Evolutionary conservation across 73 alveolate genomes (phyloP), one percentile per base, ranked within the genome.

Genomic region (Symbiodinium natans): DNA sequence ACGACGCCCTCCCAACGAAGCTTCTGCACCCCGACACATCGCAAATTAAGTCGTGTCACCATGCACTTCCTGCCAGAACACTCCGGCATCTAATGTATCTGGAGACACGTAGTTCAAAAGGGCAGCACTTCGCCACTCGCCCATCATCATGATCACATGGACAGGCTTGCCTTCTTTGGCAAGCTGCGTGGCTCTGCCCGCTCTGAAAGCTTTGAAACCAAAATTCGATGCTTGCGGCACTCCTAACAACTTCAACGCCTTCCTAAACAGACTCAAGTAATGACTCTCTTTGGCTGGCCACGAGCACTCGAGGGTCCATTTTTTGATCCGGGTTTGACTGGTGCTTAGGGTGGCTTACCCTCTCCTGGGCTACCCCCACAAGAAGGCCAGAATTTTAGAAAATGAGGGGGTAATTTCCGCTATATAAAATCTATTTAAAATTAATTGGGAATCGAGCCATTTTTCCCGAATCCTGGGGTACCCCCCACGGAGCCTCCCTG

Each of bases 131-230:
- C 36, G 8, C 89, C 89, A 82, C 59, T 82, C 89, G 1, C 68
- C 89, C 34, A 82, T 13, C 33, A 19, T 59, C 89, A 82, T 82
- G 6, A 82, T 82, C 17, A 39, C 34, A 40, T 41, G 63, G 17
- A 36, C 21, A 1, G 63, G 52, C 63, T 82, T 39, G 89, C 89
- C 89, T 38, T 82, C 63, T 10, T 38, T 17, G 68, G 89, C 89
- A 9, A 82, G 59, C 89, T 82, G 63, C 33, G 89, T 39, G 63
- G 89, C 89, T 23, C 89, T 36, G n/a, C 89, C 89, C 36, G 89
- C 89, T 41, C 89, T 13, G 59, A 82, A 82, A 1, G 89, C 52
- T 27, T 82, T 82, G 63, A 82, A 74, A 11, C 84, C 84, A 74
- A 31, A 74, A 3, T 29, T 8, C 31, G 40, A n/a, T 3, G 43